Conservation (phyloP, 352 stramenopile genomes). For the Globisporangium canariense region DNA sequence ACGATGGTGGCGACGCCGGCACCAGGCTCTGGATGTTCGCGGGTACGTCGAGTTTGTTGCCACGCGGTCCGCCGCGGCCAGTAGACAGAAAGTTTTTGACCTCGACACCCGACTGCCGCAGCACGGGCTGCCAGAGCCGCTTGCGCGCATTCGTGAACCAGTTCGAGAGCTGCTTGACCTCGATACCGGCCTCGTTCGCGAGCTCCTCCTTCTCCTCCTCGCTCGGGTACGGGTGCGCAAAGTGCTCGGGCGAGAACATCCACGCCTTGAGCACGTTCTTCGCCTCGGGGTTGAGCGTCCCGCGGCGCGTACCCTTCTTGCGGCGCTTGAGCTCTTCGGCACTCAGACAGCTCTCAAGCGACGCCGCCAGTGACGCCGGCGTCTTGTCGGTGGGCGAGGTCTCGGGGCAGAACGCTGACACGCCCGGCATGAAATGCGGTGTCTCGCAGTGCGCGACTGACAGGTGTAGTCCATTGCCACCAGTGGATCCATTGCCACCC, state of each 20-base stretch:
- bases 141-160: slow-evolving; percentile 90
- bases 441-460: slow-evolving; percentile 31
- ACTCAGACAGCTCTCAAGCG: neutral
- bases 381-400: slow-evolving; percentile 39
- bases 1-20: slow-evolving; percentile 31
- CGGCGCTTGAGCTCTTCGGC: slow-evolving; percentile 28
- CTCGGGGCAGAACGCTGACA: slow-evolving; percentile 27
- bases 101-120: slow-evolving; percentile 84
- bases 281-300: slow-evolving; percentile 77
- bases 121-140: slow-evolving; percentile 80
- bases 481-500: slow-evolving; percentile 3
- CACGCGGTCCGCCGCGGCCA: slow-evolving; percentile 69
- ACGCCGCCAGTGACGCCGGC: neutral
- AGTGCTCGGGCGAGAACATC: slow-evolving; percentile 89
- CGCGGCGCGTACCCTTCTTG: slow-evolving; percentile 81
- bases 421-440: slow-evolving; percentile 28
- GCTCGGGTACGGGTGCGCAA: slow-evolving; percentile 84
- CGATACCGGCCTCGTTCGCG: slow-evolving; percentile 71
- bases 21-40: slow-evolving; percentile 58
- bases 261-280: slow-evolving; percentile 88
- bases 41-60: slow-evolving; percentile 76
- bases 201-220: slow-evolving; percentile 88
- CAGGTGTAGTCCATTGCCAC: slow-evolving; percentile 21
- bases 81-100: slow-evolving; percentile 88
- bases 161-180: slow-evolving; percentile 88